Evolutionary conservation across 2,329 filamentous ascomycete species (phyloP).

Genomic region (Sclerotiophoma versabilis): DNA sequence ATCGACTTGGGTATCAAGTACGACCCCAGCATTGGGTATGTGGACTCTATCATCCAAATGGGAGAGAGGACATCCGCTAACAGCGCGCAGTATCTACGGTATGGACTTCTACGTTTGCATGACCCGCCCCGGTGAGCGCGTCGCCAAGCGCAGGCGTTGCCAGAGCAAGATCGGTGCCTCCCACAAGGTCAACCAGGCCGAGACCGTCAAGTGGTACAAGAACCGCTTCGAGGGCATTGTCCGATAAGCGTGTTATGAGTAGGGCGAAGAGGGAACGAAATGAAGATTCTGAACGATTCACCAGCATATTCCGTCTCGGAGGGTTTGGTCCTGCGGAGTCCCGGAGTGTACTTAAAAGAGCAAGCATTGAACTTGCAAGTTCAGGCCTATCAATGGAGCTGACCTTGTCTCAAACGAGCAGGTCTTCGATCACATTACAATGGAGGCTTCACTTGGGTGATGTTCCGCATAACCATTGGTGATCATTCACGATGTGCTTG

Average conservation of each 20-base stretch:
- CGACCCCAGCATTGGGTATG: slow-evolving; percentile 51
- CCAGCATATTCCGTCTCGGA: slow-evolving; percentile 49
- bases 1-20: slow-evolving; percentile 99
- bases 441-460: slow-evolving; percentile 67
- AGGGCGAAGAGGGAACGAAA: slow-evolving; percentile 36
- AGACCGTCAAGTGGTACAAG: slow-evolving; percentile 99
- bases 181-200: slow-evolving; percentile 92
- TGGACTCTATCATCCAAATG: slow-evolving; percentile 8
- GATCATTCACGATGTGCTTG: slow-evolving; percentile 43
- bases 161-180: slow-evolving; percentile 83
- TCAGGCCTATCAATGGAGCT: slow-evolving; percentile 56
- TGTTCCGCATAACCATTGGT: slow-evolving; percentile 65
- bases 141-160: slow-evolving; percentile 91
- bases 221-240: slow-evolving; percentile 98
- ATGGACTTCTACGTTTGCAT: slow-evolving; percentile 99
- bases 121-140: slow-evolving; percentile 98
- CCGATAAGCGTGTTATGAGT: slow-evolving; percentile 71
- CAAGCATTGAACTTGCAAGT: slow-evolving; percentile 48
- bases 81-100: slow-evolving; percentile 56
- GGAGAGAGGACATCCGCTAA: slow-evolving; percentile 26
- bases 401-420: slow-evolving; percentile 46
- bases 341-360: slow-evolving; percentile 52
- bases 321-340: slow-evolving; percentile 48
- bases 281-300: slow-evolving; percentile 45
- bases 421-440: slow-evolving; percentile 56